Evolutionary conservation across 2,329 filamentous ascomycete genomes (phyloP), one percentile per base, ranked within the genome.

Genomic region (Clarireedia monteithiana): DNA sequence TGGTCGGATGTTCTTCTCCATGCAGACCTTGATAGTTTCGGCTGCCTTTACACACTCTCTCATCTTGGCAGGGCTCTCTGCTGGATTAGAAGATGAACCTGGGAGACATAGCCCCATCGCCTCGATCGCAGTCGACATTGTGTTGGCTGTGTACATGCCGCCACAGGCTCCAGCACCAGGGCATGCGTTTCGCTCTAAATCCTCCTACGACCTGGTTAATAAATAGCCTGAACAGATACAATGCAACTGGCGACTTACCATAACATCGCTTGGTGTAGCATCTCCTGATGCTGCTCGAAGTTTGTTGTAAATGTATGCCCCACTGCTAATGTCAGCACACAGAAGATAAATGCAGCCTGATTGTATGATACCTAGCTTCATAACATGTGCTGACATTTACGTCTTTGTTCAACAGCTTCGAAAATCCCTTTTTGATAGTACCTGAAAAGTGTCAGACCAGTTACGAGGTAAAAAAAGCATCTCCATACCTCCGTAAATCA

Each of bases 361-460:
- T 42, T 20, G 20, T 10, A 27, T 5, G 38, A 20, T 49, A 56
- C 36, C 48, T 46, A 26, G 54, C 54, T 30, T 56, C 54, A 30
- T 59, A 55, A 24, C 55, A 60, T 5, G 86, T 91, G 39, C 84
- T 87, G 62, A 96, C 89, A 72, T 96, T 96, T 76, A 96, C 86
- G 24, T 83, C 80, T 67, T 87, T 86, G 60, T 86, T 82, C 26
- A 95, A 78, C 2, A 91, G 79, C 50, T 82, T 74, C 0, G 86
- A 91, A 71, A 89, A 88, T n/a, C 91, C 92, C 59, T 90, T 89
- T 67, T 85, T 84, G 66, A 96, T 96, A 15, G 89, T 89, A 40
- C 92, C 92, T 50, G 15, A 15, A 45, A 14, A 24, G 3, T 20
- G 9, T 55, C 12, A 38, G 44, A 26, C 10, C 20, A 47, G 44